Percentiles rank a stretch among this genome's conserved stretches.
phyloP scores from a whole-genome alignment of 306 rosid species.

The Canavalia ensiformis region DNA sequence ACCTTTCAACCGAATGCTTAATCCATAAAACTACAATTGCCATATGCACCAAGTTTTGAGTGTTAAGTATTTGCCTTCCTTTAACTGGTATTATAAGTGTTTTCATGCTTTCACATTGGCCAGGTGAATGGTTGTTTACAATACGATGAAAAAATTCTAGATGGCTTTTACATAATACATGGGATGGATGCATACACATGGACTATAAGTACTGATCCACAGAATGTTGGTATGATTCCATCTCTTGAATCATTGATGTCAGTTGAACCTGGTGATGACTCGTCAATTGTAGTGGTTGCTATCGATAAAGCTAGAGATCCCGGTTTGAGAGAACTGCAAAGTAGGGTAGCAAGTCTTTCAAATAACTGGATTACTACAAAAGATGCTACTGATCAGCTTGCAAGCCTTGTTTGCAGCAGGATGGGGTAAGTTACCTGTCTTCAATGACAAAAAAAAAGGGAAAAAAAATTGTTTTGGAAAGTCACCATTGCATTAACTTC shows the following conservation, averaged over 20 bases:
- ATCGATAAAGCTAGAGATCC: constrained; percentile 64
- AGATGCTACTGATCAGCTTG: constrained; percentile 56
- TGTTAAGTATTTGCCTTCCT: background rate
- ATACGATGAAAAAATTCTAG: constrained; percentile 58
- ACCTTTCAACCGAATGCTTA: constrained; percentile 4
- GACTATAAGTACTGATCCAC: constrained; percentile 60
- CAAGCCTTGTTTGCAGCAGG: constrained; percentile 57
- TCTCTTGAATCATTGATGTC: constrained; percentile 61
- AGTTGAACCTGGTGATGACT: constrained; percentile 54
- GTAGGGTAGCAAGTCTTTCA: constrained; percentile 52
- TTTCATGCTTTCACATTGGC: constrained; percentile 32
- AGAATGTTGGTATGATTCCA: constrained; percentile 57
- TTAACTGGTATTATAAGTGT: constrained; percentile 1
- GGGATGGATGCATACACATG: constrained; percentile 71
- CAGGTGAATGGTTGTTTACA: constrained; percentile 71
- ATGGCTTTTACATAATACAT: constrained; percentile 66
- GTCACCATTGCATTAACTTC: constrained; percentile 15
- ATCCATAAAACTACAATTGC: background rate
- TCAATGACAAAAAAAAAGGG: background rate
- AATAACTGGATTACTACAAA: constrained; percentile 49
- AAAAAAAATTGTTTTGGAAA: background rate
- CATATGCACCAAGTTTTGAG: background rate
- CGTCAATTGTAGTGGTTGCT: constrained; percentile 54
- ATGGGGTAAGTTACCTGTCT: constrained; percentile 59
- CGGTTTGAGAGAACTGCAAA: constrained; percentile 59